These are phyloP conservation scores for Eucommia ulmoides DNA, from an alignment of 257 asterid genomes.

Conservation along the genomic window DNA sequence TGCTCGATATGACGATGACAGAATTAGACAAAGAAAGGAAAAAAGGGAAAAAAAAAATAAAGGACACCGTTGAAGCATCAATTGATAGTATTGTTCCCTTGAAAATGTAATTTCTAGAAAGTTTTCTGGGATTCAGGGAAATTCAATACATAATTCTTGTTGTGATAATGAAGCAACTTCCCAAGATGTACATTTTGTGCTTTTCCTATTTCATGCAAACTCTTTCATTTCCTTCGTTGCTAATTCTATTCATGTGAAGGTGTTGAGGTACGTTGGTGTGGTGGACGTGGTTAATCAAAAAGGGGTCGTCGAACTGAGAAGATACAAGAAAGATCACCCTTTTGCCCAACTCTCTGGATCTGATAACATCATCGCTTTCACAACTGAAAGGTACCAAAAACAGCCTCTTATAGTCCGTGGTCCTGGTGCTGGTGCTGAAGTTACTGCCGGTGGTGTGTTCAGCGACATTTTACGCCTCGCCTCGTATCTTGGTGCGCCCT, in stretches of 20 bases:
- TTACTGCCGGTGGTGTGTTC: slow-evolving; percentile 94
- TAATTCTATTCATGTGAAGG: slow-evolving; percentile 33
- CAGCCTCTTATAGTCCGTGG: slow-evolving; percentile 93
- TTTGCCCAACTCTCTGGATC: slow-evolving; percentile 97
- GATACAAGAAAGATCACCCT: slow-evolving; percentile 76
- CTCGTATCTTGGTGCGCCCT: slow-evolving; percentile 95
- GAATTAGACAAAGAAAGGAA: too few relatives aligned
- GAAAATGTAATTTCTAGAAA: too few relatives aligned
- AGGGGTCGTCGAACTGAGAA: slow-evolving; percentile 71
- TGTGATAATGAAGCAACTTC: too few relatives aligned
- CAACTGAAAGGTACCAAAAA: slow-evolving; percentile 83
- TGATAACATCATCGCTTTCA: slow-evolving; percentile 89
- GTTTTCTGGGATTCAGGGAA: too few relatives aligned
- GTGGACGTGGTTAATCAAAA: slow-evolving; percentile 69
- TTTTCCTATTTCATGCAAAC: too few relatives aligned
- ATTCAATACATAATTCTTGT: too few relatives aligned
- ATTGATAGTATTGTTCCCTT: too few relatives aligned
- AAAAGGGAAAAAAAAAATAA: too few relatives aligned
- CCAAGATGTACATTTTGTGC: too few relatives aligned
- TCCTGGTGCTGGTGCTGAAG: slow-evolving; percentile 99
- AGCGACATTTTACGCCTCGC: slow-evolving; percentile 92
- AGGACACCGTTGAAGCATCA: too few relatives aligned
- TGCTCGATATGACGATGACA: too few relatives aligned
- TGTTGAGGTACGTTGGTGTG: slow-evolving; percentile 92
- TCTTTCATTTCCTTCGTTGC: not conserved